Evolutionary conservation across 1,139 yeast species (phyloP).

Genomic region (Debaryomyces robertsiae): DNA sequence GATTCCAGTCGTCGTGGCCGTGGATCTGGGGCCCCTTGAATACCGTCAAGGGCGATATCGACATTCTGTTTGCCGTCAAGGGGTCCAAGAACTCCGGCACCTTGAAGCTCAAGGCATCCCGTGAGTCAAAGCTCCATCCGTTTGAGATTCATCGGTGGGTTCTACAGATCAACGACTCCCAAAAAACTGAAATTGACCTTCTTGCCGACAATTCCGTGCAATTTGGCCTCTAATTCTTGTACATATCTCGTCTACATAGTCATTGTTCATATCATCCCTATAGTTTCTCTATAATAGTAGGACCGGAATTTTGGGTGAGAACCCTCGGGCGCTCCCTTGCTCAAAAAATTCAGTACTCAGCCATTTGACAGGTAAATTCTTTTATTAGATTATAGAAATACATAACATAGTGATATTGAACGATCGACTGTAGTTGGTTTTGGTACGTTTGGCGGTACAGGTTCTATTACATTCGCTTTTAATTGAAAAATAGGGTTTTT

Average conservation of each 20-base stretch:
- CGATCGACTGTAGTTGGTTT: neutral
- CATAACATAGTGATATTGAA: no score
- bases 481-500: neutral
- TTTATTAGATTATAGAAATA: neutral
- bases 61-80: constrained; percentile 67
- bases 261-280: neutral
- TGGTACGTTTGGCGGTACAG: neutral
- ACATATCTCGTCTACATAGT: constrained; percentile 7
- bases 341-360: constrained; percentile 8
- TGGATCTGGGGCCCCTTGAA: constrained; percentile 89
- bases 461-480: neutral
- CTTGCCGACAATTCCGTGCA: constrained; percentile 52
- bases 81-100: constrained; percentile 61
- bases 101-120: constrained; percentile 58
- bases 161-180: constrained; percentile 45
- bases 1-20: constrained; percentile 71
- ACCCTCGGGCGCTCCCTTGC: constrained; percentile 6
- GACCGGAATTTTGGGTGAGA: constrained; percentile 1
- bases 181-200: constrained; percentile 44
- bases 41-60: constrained; percentile 78
- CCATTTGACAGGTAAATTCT: constrained; percentile 1
- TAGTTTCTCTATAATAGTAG: no score
- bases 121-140: constrained; percentile 57
- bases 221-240: constrained; percentile 23
- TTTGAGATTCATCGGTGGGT: constrained; percentile 64